phyloP scores from a whole-genome alignment of 1,284 basidiomycete species.

The Sporisorium graminicola region DNA sequence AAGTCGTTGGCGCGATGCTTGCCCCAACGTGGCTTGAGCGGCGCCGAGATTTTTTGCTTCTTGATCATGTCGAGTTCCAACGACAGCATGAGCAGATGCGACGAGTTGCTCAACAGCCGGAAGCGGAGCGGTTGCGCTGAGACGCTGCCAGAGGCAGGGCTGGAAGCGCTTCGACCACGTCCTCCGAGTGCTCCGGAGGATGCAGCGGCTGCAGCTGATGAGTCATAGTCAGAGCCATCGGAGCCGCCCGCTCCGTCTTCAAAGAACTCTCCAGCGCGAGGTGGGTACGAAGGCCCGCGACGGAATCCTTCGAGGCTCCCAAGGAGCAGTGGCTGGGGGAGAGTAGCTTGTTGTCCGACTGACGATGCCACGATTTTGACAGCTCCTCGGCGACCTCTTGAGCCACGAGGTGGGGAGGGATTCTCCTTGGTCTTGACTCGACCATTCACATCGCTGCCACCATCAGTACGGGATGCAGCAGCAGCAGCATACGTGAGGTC shows the following conservation, averaged over 20 bases:
- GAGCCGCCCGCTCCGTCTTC: constrained; percentile 8
- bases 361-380: constrained; percentile 55
- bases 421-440: constrained; percentile 7
- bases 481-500: constrained; percentile 50
- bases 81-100: constrained; percentile 67
- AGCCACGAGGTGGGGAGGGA: constrained; percentile 36
- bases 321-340: constrained; percentile 23
- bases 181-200: not conserved
- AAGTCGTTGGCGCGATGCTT: constrained; percentile 62
- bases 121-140: constrained; percentile 37
- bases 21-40: constrained; percentile 66
- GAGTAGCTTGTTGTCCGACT: constrained; percentile 20
- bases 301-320: constrained; percentile 25
- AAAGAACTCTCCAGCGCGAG: constrained; percentile 37
- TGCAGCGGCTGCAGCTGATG: not conserved
- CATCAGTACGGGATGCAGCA: constrained; percentile 9
- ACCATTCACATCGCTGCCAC: constrained; percentile 6
- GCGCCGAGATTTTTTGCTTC: constrained; percentile 66
- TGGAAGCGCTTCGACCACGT: constrained; percentile 20
- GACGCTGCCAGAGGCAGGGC: constrained; percentile 6
- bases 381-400: constrained; percentile 49
- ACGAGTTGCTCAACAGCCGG: constrained; percentile 62
- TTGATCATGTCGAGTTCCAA: constrained; percentile 68
- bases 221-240: constrained; percentile 5
- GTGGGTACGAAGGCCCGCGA: constrained; percentile 46